Base-by-base conservation (phyloP, 768 basidiomycete genomes). In the Pleurotus citrinopileatus region DNA sequence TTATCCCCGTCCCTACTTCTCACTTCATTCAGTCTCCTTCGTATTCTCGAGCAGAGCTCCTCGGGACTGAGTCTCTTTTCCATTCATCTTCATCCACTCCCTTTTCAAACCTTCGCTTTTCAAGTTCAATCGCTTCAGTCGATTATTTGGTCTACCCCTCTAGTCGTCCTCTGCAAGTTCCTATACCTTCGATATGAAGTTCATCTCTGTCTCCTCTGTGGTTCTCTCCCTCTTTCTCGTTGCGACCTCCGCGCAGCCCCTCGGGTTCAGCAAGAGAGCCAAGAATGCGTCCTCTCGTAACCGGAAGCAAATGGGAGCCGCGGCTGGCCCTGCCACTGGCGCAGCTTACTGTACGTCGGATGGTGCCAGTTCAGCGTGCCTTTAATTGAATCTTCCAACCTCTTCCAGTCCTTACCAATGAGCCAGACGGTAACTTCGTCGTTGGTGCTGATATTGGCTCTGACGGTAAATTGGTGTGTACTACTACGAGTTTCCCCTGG, bases 391-490 rank as follows among this genome's bases (percentile, higher is more conserved):
- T 3, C 17, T 3, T 19, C 19, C 19, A 12, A 43, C 17, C 17
- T 8, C 13, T 13, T 7, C 13, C 42, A 81, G 79, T 80, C 62
- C 74, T 80, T 27, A 77, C 78, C 32, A 81, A 81, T 58, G 75
- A 79, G 45, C 71, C 74, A 3, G 57, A 59, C 28, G 75, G 73
- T 17, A 80, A 80, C 63, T 70, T 69, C 53, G 60, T 80, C 34
- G 65, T 80, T 26, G 67, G 76, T 1, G 70, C 73, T 13, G 66
- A 70, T 34, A 73, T 81, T 45, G 70, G 66, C n/a, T 40, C 61
- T 13, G 69, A 77, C 56, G 79, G 79, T 8, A 71, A 65, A 53
- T 54, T 77, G 61, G 76, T 77, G 40, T 32, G 69, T 42, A n/a
- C n/a, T n/a, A n/a, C n/a, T n/a, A n/a, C n/a, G n/a, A n/a, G n/a